Conservation (phyloP, 192 early-diverging fungal genomes). For the Ambispora gerdemannii region DNA sequence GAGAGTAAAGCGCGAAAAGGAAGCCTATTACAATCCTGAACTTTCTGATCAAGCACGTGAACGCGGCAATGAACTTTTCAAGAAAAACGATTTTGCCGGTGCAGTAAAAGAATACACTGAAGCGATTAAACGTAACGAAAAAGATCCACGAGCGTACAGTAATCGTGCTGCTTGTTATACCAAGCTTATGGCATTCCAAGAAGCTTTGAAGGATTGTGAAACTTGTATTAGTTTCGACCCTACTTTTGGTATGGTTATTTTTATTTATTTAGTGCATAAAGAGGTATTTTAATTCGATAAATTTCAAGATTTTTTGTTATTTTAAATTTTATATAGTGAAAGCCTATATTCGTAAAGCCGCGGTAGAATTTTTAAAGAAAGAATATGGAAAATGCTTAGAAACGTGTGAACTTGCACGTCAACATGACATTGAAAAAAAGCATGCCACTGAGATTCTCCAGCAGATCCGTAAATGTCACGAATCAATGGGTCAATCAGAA, state of each 20-base stretch:
- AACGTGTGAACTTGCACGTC: slow-evolving; percentile 72
- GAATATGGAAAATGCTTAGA: slow-evolving; percentile 85
- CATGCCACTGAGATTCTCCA: slow-evolving; percentile 80
- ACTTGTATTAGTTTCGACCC: slow-evolving; percentile 81
- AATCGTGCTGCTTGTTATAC: slow-evolving; percentile 96
- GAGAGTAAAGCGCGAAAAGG: slow-evolving; percentile 74
- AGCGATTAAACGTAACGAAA: slow-evolving; percentile 93
- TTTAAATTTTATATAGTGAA: slow-evolving; percentile 60
- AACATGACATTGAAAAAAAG: slow-evolving; percentile 80
- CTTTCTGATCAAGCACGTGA: slow-evolving; percentile 91
- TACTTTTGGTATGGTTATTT: slow-evolving; percentile 55
- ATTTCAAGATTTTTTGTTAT: too few relatives aligned
- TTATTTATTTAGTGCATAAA: not conserved
- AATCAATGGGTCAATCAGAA: slow-evolving; percentile 63
- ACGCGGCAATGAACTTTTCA: slow-evolving; percentile 90
- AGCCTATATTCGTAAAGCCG: slow-evolving; percentile 95
- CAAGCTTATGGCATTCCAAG: slow-evolving; percentile 90
- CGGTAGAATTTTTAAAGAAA: slow-evolving; percentile 81
- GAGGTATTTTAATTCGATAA: not conserved
- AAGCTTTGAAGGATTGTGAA: slow-evolving; percentile 95
- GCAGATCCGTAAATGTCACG: slow-evolving; percentile 76
- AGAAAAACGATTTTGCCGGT: slow-evolving; percentile 77
- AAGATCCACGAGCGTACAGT: slow-evolving; percentile 85
- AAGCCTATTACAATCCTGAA: slow-evolving; percentile 78
- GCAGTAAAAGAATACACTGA: slow-evolving; percentile 93